Evolutionary conservation across 495 filamentous ascomycete species (phyloP), one percentile per base, ranked within the genome.

Genomic region (Pseudomonodictys pantanalensis): DNA sequence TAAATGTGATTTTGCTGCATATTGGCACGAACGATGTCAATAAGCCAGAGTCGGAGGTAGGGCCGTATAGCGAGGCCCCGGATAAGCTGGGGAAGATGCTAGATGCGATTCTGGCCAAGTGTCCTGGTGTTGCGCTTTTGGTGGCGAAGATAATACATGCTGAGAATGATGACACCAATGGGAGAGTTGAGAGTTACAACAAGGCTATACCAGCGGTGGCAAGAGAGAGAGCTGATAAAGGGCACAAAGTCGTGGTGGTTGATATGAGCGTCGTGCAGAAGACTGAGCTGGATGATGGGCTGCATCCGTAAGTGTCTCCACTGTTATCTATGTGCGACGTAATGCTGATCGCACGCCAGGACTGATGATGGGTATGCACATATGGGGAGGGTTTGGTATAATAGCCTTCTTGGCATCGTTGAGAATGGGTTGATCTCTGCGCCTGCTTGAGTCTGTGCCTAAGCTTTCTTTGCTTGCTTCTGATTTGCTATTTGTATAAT

Each of bases 341-440:
- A 9, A 10, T 42, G 29, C 38, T 47, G n/a, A 62, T 41, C 23
- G 11, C 20, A 17, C 5, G 5, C 30, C 10, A 62, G 59, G 33
- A 51, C 52, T 6, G 42, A 49, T 24, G 35, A 8, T 6, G 59
- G 59, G 9, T 62, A 62, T 39, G 47, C 30, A 11, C 52, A 62
- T 25, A 62, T 62, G 59, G 59, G 52, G 6, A 45, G 52, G 56
- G 28, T 62, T 9, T 62, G 52, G 59, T 62, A 56, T 33, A 47
- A 49, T 0, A 39, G n/a, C n/a, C 32, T 62, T 9, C 38, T 51
- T 35, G 35, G 3, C 12, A 52, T 32, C 12, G 45, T 52, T 0
- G 32, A 39, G n/a, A n/a, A 38, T 18, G 35, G 25, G n/a, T 46
- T 48, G 12, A 33, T 62, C 33, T 50, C 30, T 12, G n/a, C 58